These are phyloP conservation scores for Suhomyces atakaporum DNA, from an alignment of 1,139 yeast species.

Conservation along the genomic window DNA sequence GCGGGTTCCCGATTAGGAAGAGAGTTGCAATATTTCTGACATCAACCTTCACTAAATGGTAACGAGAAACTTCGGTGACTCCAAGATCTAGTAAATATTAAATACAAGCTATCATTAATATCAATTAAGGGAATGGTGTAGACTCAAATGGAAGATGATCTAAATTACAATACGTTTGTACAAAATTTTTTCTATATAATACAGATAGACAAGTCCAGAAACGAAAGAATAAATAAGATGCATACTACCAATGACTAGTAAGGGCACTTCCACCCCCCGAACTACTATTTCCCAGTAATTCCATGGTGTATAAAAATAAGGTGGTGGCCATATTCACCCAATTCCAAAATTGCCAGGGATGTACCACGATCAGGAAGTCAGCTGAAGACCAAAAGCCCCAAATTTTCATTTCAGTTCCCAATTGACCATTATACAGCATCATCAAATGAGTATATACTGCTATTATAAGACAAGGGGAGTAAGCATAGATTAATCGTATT, in stretches of 20 bases:
- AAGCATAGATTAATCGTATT: slow-evolving; percentile 72
- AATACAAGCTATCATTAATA: no score
- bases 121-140: no score
- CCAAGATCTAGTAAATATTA: no score
- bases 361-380: slow-evolving; percentile 44
- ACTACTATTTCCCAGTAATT: slow-evolving; percentile 52
- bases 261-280: slow-evolving; percentile 31
- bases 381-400: slow-evolving; percentile 55
- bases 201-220: slow-evolving; percentile 10
- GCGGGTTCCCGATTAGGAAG: slow-evolving; percentile 45
- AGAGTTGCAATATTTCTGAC: slow-evolving; percentile 34
- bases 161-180: no score
- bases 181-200: no score
- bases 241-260: slow-evolving; percentile 27
- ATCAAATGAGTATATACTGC: slow-evolving; percentile 94
- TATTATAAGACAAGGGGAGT: slow-evolving; percentile 89
- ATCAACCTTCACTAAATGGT: slow-evolving; percentile 8
- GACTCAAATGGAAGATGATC: no score
- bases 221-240: slow-evolving; percentile 8
- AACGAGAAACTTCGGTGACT: slow-evolving; percentile 1
- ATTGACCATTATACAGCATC: slow-evolving; percentile 83
- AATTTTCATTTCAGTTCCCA: slow-evolving; percentile 57
- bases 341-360: slow-evolving; percentile 94
- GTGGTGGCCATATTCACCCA: slow-evolving; percentile 90
- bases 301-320: slow-evolving; percentile 75